Evolutionary conservation across 139 green algal species (phyloP), one percentile per base, ranked within the genome.

Genomic region (Chlamydomonas sp.): DNA sequence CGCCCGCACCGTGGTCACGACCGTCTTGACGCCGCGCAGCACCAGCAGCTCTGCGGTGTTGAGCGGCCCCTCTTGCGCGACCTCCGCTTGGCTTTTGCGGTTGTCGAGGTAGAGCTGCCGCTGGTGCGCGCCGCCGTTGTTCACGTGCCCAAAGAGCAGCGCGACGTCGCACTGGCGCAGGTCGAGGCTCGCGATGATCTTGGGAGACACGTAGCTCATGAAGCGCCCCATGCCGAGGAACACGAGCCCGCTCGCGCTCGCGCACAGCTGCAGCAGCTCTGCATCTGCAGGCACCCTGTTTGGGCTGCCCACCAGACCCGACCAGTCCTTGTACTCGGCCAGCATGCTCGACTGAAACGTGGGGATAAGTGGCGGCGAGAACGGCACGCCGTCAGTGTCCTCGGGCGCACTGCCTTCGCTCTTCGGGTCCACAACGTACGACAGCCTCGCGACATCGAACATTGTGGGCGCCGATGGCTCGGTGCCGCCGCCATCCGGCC

Each of bases 51-150:
- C 57, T 13, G 76, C 72, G 5, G 75, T 73, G 0, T 50, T 33
- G 36, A 66, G 3, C 0, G 76, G 68, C 29, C 35, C 34, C 67
- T 82, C 76, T 47, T 79, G 57, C 29, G 34, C 30, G 34, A 67
- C 16, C 63, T 73, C 57, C 36, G 67, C 47, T 43, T 67, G 28
- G 28, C 50, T 72, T 62, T 82, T 82, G 33, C 76, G 62, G 67
- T 82, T 82, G 57, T 82, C 76, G 5, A 76, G 48, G 62, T 82
- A 82, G 57, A 82, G 49, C 71, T 82, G 76, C n/a, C 67, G 68
- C 72, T 76, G 75, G 35, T 74, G 74, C 2, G 76, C 76, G 16
- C 1, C 50, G 22, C 71, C 62, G 30, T 76, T 82, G 58, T 82
- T 82, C 28, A 73, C 75, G 29, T 73, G 73, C 30, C 77, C 79